These are phyloP conservation scores for Rhynchosporium secalis DNA, from an alignment of 2,329 filamentous ascomycete species.

Conservation along the genomic window DNA sequence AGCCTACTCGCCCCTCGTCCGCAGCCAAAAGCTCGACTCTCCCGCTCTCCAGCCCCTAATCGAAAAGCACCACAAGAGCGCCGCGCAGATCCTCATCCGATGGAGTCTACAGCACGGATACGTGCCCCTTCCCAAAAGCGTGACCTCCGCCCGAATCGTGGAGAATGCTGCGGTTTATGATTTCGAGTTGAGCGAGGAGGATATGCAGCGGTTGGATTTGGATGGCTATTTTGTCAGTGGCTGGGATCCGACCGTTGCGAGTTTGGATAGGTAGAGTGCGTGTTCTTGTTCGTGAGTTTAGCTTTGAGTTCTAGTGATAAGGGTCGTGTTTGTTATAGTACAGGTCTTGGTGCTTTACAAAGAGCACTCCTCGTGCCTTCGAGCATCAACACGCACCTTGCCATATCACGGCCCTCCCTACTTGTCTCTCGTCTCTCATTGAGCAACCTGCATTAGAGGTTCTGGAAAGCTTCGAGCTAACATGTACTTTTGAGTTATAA, in stretches of 20 bases:
- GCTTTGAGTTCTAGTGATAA: too few species aligned
- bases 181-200: constrained; percentile 55
- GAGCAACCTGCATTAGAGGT: too few species aligned
- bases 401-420: too few species aligned
- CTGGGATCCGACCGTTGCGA: constrained; percentile 56
- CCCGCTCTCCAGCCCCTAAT: constrained; percentile 62
- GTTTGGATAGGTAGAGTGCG: constrained; percentile 44
- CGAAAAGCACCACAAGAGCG: constrained; percentile 70
- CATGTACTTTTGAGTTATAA: too few species aligned
- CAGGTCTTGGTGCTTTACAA: too few species aligned
- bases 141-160: constrained; percentile 64
- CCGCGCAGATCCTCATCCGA: constrained; percentile 75
- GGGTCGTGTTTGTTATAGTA: too few species aligned
- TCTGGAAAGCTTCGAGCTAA: too few species aligned
- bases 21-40: constrained; percentile 71
- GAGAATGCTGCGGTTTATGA: constrained; percentile 60
- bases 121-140: constrained; percentile 73
- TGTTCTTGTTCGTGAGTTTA: too few species aligned
- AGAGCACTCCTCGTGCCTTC: too few species aligned
- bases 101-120: constrained; percentile 81
- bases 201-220: constrained; percentile 52
- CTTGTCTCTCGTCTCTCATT: too few species aligned
- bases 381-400: too few species aligned
- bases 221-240: constrained; percentile 54
- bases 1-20: constrained; percentile 62